phyloP scores from a whole-genome alignment of 2,329 filamentous ascomycete genomes.

The Didymella segeticola region DNA sequence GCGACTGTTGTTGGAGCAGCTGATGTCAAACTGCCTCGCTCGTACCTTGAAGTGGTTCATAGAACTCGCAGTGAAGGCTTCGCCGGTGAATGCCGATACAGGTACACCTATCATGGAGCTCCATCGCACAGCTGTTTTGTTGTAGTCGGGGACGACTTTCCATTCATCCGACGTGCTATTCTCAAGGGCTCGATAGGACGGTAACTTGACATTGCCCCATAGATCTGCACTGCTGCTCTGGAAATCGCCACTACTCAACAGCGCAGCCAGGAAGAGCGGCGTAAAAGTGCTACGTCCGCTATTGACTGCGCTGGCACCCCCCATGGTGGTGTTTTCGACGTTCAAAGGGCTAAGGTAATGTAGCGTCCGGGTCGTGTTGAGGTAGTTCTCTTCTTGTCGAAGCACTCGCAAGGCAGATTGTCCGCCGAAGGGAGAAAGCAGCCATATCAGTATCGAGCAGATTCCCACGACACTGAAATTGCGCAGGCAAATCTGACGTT shows the following conservation, averaged over 20 bases:
- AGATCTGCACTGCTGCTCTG: conserved; percentile 32
- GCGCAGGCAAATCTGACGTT: conserved; percentile 37
- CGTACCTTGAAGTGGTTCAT: conserved; percentile 31
- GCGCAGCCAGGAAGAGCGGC: conserved; percentile 29
- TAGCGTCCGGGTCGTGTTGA: conserved; percentile 19
- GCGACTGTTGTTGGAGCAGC: conserved; percentile 28
- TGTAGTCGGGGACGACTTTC: conserved; percentile 21
- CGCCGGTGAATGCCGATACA: conserved; percentile 7
- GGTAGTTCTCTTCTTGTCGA: conserved; percentile 18
- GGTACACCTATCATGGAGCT: conserved; percentile 38
- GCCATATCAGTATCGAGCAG: conserved; percentile 32
- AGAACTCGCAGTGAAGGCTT: not conserved
- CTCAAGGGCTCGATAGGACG: conserved; percentile 30
- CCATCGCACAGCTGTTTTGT: conserved; percentile 27
- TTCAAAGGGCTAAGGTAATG: conserved; percentile 30
- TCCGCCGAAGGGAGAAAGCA: conserved; percentile 39
- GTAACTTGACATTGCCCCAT: conserved; percentile 40
- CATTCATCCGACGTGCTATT: conserved; percentile 27
- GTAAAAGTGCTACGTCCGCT: conserved; percentile 27
- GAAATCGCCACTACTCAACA: conserved; percentile 35
- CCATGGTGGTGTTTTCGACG: conserved; percentile 16
- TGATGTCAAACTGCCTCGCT: conserved; percentile 37
- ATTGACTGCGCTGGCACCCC: conserved; percentile 20
- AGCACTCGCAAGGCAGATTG: conserved; percentile 40
- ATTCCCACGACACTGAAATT: conserved; percentile 35